Evolutionary conservation across 768 basidiomycete species (phyloP).

Genomic region (Rhodotorula diobovata): DNA sequence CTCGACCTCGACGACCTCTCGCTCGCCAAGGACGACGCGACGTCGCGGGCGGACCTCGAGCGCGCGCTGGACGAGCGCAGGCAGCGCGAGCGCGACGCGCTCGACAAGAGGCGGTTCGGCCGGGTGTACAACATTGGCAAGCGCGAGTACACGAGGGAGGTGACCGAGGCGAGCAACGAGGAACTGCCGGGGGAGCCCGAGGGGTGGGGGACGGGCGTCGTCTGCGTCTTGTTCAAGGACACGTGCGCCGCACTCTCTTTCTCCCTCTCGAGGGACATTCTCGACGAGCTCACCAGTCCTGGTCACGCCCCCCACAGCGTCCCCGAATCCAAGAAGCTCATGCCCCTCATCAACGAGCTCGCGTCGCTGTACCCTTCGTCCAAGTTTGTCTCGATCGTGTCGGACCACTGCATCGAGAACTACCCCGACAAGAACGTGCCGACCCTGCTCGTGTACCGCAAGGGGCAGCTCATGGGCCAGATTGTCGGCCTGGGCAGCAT

Average conservation of each 20-base stretch:
- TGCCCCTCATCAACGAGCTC: constrained; percentile 63
- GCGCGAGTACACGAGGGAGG: constrained; percentile 89
- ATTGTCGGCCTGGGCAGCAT: constrained; percentile 76
- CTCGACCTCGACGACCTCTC: constrained; percentile 42
- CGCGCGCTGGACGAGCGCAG: constrained; percentile 63
- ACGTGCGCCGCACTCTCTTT: constrained; percentile 56
- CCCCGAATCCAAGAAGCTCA: constrained; percentile 71
- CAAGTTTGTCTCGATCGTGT: constrained; percentile 93
- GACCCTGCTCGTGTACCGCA: constrained; percentile 85
- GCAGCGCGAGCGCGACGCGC: constrained; percentile 58
- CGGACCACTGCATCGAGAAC: constrained; percentile 77
- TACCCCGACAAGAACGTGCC: constrained; percentile 85
- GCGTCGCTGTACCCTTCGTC: constrained; percentile 81
- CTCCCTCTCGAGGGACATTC: background rate
- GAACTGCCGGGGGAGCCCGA: constrained; percentile 58
- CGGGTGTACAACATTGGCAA: constrained; percentile 76
- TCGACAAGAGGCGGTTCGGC: constrained; percentile 66
- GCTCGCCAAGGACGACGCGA: constrained; percentile 36
- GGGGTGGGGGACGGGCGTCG: constrained; percentile 72
- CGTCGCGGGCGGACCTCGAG: constrained; percentile 53
- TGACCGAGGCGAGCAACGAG: constrained; percentile 82
- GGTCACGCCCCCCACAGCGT: constrained; percentile 53
- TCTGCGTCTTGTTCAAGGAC: constrained; percentile 93
- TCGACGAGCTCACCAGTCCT: background rate
- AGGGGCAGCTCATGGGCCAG: constrained; percentile 84